These are phyloP conservation scores for Mycena belliarum DNA, from an alignment of 768 basidiomycete genomes.

Conservation along the genomic window DNA sequence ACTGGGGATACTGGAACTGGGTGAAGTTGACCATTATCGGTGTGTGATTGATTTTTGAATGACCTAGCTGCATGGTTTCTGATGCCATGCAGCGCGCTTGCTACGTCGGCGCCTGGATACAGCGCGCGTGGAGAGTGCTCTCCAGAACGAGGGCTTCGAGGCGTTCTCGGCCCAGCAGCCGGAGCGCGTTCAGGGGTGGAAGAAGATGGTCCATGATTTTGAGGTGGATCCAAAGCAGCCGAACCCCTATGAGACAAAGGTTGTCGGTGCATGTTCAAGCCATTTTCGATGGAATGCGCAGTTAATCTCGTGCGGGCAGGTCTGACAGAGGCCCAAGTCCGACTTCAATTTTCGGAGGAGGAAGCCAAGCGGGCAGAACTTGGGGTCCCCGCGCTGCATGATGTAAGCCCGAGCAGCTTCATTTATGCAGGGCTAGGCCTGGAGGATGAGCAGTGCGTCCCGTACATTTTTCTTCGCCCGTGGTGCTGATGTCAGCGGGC, in stretches of 20 bases:
- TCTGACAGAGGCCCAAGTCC: constrained; percentile 3
- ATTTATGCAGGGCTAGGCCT: background rate
- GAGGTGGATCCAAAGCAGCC: background rate
- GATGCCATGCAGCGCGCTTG: too few species aligned
- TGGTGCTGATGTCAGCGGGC: too few species aligned
- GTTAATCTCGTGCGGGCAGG: background rate
- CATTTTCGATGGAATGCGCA: background rate
- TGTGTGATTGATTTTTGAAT: too few species aligned
- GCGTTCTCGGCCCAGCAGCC: background rate
- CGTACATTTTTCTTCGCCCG: background rate
- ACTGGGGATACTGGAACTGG: constrained; percentile 30
- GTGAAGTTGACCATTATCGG: constrained; percentile 22
- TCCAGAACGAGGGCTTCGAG: background rate
- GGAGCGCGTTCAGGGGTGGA: background rate
- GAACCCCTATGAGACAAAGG: background rate
- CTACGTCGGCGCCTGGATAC: too few species aligned
- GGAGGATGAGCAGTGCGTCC: constrained; percentile 14
- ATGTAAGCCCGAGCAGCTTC: constrained; percentile 9
- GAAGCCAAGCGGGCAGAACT: background rate
- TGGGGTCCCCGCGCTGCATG: background rate
- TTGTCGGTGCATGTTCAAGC: background rate
- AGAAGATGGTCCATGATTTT: background rate
- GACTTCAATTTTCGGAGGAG: constrained; percentile 4
- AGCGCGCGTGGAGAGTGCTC: too few species aligned
- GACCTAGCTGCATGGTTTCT: too few species aligned